A percentile compares a stretch with the other conserved stretches of the same genome.
Evolutionary conservation across 108 stramenopile genomes (phyloP).

Genomic region (Nitzschia sp.): DNA sequence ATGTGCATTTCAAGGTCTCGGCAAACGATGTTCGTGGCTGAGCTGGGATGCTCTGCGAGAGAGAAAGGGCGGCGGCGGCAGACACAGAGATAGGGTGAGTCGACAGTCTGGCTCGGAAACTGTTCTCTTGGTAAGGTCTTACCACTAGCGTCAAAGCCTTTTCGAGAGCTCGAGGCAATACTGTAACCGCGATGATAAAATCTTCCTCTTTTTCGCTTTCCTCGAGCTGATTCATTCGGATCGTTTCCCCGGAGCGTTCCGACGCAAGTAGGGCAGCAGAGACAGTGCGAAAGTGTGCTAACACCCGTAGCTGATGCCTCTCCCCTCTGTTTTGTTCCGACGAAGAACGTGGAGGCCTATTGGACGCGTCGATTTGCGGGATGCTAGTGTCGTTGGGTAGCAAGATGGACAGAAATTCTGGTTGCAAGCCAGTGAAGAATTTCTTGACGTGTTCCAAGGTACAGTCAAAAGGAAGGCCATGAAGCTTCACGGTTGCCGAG

Average conservation of each 20-base stretch:
- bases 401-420: slow-evolving; percentile 53
- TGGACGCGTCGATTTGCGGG: slow-evolving; percentile 44
- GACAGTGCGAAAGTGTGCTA: slow-evolving; percentile 60
- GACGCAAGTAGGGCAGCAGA: slow-evolving; percentile 62
- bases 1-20: slow-evolving; percentile 29
- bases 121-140: no score
- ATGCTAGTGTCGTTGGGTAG: slow-evolving; percentile 39
- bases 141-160: background rate
- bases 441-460: slow-evolving; percentile 55
- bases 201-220: background rate
- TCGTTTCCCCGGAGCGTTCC: slow-evolving; percentile 69
- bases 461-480: slow-evolving; percentile 65
- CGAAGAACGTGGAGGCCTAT: background rate
- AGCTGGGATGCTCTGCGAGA: slow-evolving; percentile 23
- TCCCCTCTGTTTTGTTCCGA: slow-evolving; percentile 28
- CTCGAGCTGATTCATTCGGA: slow-evolving; percentile 13
- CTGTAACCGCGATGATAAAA: slow-evolving; percentile 23
- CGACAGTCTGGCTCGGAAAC: background rate
- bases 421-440: slow-evolving; percentile 77
- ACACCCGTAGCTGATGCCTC: slow-evolving; percentile 42
- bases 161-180: slow-evolving; percentile 11
- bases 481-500: slow-evolving; percentile 64
- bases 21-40: slow-evolving; percentile 34
- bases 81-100: background rate
- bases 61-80: background rate